Evolutionary conservation across 2,329 filamentous ascomycete species (phyloP), one percentile per base, ranked within the genome.

Genomic region (Aspergillus terreus): DNA sequence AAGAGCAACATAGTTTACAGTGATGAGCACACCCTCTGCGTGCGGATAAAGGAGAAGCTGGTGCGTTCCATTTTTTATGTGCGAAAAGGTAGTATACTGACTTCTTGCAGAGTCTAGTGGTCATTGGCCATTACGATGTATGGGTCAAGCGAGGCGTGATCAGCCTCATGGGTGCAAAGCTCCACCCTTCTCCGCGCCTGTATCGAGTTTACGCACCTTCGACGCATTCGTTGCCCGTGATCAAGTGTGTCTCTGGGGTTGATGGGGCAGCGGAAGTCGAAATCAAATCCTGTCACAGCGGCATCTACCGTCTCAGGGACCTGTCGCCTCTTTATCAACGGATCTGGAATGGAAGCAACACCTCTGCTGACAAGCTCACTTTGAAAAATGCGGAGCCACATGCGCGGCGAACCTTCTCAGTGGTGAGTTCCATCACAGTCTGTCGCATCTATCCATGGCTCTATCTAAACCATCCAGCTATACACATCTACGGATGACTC

Each of bases 111-210:
- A 76, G 69, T 35, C 75, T 67, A 25, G 68, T 70, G 6, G 46
- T 77, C 5, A 46, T 76, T n/a, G 83, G 83, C 11, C 75, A 78
- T 41, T 85, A 81, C 59, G 75, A 81, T 51, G 62, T 86, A n/a
- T 76, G 76, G 67, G 77, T 85, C 4, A 73, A 77, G 42, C 71
- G 75, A 59, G 83, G 82, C 11, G 73, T 80, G 23, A 67, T 84
- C 32, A 79, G 76, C 44, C 62, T 85, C 44, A 79, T 82, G 63
- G 83, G 83, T 32, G 81, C 82, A n/a, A 79, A 80, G 38, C 58
- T 85, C 9, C 72, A 76, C 50, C 72, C 78, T 11, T 73, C 74
- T 2, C 61, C 71, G 6, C 58, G 59, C 11, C 44, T 69, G 1
- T 74, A 78, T 58, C 70, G 78, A 51, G 74, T 82, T 6, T 82